These are phyloP conservation scores for Arabidopsis hybrid DNA, from an alignment of 441 rosid genomes.

Conservation along the genomic window DNA sequence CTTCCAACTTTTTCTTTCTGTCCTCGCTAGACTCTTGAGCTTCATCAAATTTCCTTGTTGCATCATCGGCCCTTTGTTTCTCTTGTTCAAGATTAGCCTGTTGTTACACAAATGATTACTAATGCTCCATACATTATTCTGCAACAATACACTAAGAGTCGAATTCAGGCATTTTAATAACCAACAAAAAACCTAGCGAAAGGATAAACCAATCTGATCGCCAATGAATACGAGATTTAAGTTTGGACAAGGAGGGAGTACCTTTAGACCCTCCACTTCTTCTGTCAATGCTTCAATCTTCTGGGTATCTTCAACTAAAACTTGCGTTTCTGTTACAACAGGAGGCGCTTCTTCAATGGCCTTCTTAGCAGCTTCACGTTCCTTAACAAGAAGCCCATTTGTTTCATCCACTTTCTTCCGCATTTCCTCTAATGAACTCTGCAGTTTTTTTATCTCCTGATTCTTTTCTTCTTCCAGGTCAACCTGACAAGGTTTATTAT, in stretches of 20 bases:
- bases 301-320: constrained; percentile 87
- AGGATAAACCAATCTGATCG: not conserved
- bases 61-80: constrained; percentile 72
- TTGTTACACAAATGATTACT: constrained; percentile 3
- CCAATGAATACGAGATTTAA: not conserved
- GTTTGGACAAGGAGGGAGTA: constrained; percentile 29
- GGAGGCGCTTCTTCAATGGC: constrained; percentile 95
- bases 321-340: constrained; percentile 84
- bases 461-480: constrained; percentile 91
- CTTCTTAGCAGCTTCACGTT: constrained; percentile 76
- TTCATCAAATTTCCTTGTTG: constrained; percentile 67
- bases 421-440: constrained; percentile 75
- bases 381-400: constrained; percentile 67
- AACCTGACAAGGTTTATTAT: constrained; percentile 50
- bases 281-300: constrained; percentile 72
- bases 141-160: not conserved
- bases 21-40: constrained; percentile 62
- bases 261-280: constrained; percentile 87
- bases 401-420: constrained; percentile 79
- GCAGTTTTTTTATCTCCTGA: constrained; percentile 77
- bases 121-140: not conserved
- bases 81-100: constrained; percentile 74
- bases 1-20: constrained; percentile 65
- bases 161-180: not conserved
- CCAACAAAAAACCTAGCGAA: not conserved